Conservation (phyloP, 495 filamentous ascomycete genomes). For the Aspergillus ostianus region DNA sequence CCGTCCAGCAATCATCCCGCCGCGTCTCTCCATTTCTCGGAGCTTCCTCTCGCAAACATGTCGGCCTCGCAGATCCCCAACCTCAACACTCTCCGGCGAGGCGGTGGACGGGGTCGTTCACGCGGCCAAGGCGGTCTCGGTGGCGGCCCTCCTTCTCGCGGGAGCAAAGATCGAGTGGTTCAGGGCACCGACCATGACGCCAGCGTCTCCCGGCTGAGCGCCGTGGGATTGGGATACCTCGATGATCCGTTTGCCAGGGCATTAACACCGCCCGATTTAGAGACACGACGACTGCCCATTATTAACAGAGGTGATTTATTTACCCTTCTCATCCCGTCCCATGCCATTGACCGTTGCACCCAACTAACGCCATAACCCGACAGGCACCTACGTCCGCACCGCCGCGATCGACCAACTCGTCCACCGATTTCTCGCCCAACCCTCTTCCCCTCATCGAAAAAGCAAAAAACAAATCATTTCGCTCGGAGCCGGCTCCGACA, state of each 20-base stretch:
- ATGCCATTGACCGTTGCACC: background rate
- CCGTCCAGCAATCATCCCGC: background rate
- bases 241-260: conserved; percentile 71
- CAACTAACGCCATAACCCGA: background rate
- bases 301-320: conserved; percentile 77
- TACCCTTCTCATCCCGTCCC: background rate
- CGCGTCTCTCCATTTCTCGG: conserved; percentile 17
- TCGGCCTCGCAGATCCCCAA: conserved; percentile 74
- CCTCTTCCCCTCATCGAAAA: conserved; percentile 8
- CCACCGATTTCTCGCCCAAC: conserved; percentile 57
- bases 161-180: conserved; percentile 59
- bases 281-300: conserved; percentile 69
- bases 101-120: conserved; percentile 43
- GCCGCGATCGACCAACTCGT: conserved; percentile 82
- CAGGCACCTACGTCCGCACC: conserved; percentile 93
- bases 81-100: conserved; percentile 63
- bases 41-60: conserved; percentile 45
- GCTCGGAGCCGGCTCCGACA: conserved; percentile 92
- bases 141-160: conserved; percentile 18
- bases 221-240: conserved; percentile 83
- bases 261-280: conserved; percentile 54
- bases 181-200: conserved; percentile 93
- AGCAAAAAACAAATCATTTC: conserved; percentile 80
- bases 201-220: conserved; percentile 81
- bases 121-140: conserved; percentile 37